Conservation (phyloP, 257 asterid species). For the Primulina huaijiensis region DNA sequence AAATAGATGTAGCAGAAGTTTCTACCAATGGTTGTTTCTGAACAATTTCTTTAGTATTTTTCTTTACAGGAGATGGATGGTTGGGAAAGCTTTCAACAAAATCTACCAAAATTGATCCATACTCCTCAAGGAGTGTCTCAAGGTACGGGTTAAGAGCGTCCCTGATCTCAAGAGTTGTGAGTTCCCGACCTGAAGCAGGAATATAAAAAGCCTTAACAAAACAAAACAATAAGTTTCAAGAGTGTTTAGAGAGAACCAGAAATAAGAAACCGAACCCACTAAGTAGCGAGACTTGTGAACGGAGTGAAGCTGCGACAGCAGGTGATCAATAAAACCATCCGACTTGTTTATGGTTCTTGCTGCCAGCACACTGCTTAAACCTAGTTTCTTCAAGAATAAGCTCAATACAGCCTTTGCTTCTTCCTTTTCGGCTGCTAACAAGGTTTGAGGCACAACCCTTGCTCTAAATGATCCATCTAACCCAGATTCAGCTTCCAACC, state of each 20-base stretch:
- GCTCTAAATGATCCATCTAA: slow-evolving; percentile 67
- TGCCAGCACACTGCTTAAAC: slow-evolving; percentile 69
- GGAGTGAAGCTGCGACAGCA: slow-evolving; percentile 77
- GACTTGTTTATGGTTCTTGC: slow-evolving; percentile 76
- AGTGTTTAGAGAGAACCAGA: slow-evolving; percentile 1
- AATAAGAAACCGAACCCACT: slow-evolving; percentile 74
- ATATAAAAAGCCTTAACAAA: slow-evolving; percentile 8
- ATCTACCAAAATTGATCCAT: slow-evolving; percentile 57
- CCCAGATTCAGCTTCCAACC: slow-evolving; percentile 57
- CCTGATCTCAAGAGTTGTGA: slow-evolving; percentile 87
- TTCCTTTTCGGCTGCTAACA: slow-evolving; percentile 89
- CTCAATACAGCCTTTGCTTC: slow-evolving; percentile 92
- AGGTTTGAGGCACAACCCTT: slow-evolving; percentile 61
- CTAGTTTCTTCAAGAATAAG: slow-evolving; percentile 80
- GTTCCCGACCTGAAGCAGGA: slow-evolving; percentile 72
- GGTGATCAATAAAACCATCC: slow-evolving; percentile 81
- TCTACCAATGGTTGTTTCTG: slow-evolving; percentile 38
- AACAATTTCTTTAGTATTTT: slow-evolving; percentile 41
- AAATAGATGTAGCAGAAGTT: slow-evolving; percentile 36
- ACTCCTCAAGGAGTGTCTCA: slow-evolving; percentile 65
- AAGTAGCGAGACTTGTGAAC: slow-evolving; percentile 87
- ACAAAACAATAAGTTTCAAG: slow-evolving; percentile 4
- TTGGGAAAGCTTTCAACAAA: slow-evolving; percentile 74
- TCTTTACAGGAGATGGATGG: slow-evolving; percentile 57
- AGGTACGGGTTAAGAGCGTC: slow-evolving; percentile 89